A percentile compares a stretch with the other conserved stretches of the same genome.
Evolutionary conservation across 257 asterid species (phyloP).

Genomic region (Osmanthus fragrans): DNA sequence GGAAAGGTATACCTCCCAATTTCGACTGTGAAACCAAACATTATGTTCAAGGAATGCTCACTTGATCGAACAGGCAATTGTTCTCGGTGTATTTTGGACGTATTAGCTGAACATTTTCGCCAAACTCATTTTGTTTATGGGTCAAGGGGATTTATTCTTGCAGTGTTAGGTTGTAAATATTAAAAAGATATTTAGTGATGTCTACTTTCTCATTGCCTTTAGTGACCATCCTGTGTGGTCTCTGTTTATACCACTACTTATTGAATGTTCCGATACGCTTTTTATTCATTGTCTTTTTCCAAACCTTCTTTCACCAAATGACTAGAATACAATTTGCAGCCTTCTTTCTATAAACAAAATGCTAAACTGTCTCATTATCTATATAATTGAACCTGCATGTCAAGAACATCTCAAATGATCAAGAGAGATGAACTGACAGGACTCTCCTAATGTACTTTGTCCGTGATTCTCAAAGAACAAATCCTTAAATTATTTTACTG

Average conservation of each 20-base stretch:
- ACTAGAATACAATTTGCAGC: neutral
- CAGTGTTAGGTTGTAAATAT: neutral
- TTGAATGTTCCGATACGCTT: neutral
- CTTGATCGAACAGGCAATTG: neutral
- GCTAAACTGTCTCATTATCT: neutral
- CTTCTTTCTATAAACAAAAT: neutral
- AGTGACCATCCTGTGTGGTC: neutral
- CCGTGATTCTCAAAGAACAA: no score
- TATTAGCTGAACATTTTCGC: neutral
- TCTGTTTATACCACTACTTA: neutral
- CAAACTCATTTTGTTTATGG: slow-evolving; percentile 10
- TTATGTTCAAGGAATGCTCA: slow-evolving; percentile 8
- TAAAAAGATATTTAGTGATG: neutral
- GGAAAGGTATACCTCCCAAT: slow-evolving; percentile 65
- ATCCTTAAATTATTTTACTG: no score
- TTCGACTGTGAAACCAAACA: neutral
- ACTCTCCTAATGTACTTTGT: no score
- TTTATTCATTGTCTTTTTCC: neutral
- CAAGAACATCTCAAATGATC: no score
- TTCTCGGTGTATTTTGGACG: neutral
- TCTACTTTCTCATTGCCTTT: neutral
- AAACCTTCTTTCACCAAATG: neutral
- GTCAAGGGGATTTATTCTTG: neutral
- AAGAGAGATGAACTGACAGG: no score
- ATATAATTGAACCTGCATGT: no score